These are phyloP conservation scores for Apiospora hydei DNA, from an alignment of 2,329 filamentous ascomycete genomes.

Conservation along the genomic window DNA sequence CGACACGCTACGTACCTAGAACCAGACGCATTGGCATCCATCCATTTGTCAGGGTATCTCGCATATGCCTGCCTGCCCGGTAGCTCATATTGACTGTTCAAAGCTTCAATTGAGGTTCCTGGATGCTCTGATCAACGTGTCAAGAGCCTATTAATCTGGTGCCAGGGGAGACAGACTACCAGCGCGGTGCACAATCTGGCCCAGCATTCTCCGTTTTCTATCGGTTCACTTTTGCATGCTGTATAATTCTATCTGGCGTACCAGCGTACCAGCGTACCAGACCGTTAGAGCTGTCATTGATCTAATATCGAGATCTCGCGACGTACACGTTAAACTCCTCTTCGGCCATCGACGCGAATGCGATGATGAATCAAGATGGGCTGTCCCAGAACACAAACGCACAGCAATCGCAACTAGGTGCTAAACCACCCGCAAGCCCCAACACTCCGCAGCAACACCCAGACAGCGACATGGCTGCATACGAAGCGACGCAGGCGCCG, in stretches of 20 bases:
- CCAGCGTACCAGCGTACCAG: neutral
- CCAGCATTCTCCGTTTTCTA: neutral
- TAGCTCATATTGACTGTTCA: conserved; percentile 10
- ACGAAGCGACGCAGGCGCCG: conserved; percentile 37
- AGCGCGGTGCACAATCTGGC: neutral
- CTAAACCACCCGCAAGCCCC: conserved; percentile 36
- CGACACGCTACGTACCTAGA: conserved; percentile 27
- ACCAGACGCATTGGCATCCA: neutral
- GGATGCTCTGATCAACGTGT: conserved; percentile 12
- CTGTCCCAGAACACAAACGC: conserved; percentile 35
- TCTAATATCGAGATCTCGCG: neutral
- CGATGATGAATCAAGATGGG: conserved; percentile 48
- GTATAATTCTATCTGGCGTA: neutral
- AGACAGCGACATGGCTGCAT: conserved; percentile 30
- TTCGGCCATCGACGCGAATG: conserved; percentile 35
- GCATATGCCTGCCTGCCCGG: neutral
- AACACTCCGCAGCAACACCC: conserved; percentile 35
- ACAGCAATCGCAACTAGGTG: conserved; percentile 38
- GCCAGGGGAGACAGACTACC: neutral
- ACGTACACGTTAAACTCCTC: conserved; percentile 6
- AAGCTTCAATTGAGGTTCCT: conserved; percentile 17
- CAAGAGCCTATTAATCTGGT: conserved; percentile 8
- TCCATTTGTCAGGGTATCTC: conserved; percentile 6
- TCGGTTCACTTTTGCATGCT: neutral
- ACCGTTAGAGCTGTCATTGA: neutral